Conservation (phyloP, 139 green algal genomes). For the Coelastrella sp. region DNA sequence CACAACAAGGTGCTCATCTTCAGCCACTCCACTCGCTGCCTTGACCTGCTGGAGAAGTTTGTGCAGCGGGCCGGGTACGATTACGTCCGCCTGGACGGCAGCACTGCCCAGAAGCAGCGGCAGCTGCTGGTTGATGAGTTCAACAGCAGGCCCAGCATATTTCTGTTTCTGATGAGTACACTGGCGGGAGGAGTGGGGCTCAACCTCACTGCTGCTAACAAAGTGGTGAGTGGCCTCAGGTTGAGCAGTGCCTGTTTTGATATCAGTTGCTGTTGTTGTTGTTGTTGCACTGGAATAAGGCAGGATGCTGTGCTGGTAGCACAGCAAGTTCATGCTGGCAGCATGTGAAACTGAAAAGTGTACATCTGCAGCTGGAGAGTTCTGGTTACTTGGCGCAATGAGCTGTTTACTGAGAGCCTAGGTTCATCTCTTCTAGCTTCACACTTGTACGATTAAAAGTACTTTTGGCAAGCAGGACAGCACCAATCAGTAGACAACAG, state of each 20-base stretch:
- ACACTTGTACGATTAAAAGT: too few relatives aligned
- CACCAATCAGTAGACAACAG: too few relatives aligned
- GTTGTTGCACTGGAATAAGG: too few relatives aligned
- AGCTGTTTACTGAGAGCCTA: too few relatives aligned
- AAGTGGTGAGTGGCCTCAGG: constrained; percentile 56
- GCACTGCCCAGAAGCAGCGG: constrained; percentile 53
- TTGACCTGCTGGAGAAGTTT: constrained; percentile 68
- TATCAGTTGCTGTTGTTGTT: background rate
- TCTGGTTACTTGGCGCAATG: too few relatives aligned
- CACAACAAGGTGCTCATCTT: constrained; percentile 80
- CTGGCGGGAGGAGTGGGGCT: constrained; percentile 78
- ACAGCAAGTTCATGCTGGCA: too few relatives aligned
- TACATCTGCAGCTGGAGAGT: too few relatives aligned
- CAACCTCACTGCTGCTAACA: constrained; percentile 64
- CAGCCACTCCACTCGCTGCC: constrained; percentile 67
- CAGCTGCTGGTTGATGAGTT: constrained; percentile 72
- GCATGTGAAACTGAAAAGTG: too few relatives aligned
- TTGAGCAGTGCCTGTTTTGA: background rate
- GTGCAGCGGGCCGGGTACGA: constrained; percentile 22
- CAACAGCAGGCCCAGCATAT: constrained; percentile 74
- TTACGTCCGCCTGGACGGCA: constrained; percentile 64
- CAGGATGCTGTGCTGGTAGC: too few relatives aligned
- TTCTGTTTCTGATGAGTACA: constrained; percentile 81
- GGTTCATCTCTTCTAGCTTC: too few relatives aligned
- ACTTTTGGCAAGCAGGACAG: too few relatives aligned